phyloP scores from a whole-genome alignment of 2,329 filamentous ascomycete genomes.

The Parastagonospora nodorum region DNA sequence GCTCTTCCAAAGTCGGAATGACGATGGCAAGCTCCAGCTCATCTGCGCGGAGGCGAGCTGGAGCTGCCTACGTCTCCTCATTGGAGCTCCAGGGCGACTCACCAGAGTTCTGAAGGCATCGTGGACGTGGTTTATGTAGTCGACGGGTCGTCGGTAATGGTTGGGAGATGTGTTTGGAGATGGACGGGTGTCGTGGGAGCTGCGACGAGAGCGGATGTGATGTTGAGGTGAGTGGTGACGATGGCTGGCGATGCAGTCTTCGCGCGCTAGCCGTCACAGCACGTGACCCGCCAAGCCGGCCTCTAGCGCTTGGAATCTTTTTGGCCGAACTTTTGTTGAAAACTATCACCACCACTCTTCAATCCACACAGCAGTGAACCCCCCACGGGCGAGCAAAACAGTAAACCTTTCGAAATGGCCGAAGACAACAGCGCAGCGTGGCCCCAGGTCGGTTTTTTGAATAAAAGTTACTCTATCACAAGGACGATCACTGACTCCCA shows the following conservation, averaged over 20 bases:
- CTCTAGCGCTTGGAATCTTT: neutral
- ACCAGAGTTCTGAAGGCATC: slow-evolving; percentile 85
- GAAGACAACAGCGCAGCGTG: slow-evolving; percentile 41
- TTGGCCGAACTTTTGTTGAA: neutral
- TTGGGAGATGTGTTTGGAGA: slow-evolving; percentile 35
- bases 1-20: slow-evolving; percentile 14
- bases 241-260: slow-evolving; percentile 40
- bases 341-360: slow-evolving; percentile 17
- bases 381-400: slow-evolving; percentile 44
- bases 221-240: slow-evolving; percentile 42
- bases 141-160: slow-evolving; percentile 23
- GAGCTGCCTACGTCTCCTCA: slow-evolving; percentile 39
- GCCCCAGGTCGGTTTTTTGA: no score
- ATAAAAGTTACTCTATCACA: no score
- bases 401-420: slow-evolving; percentile 39
- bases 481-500: no score
- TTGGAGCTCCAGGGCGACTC: slow-evolving; percentile 54
- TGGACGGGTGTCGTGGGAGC: slow-evolving; percentile 34
- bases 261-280: slow-evolving; percentile 24
- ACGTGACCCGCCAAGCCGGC: slow-evolving; percentile 25
- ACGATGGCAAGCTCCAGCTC: slow-evolving; percentile 39
- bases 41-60: slow-evolving; percentile 41
- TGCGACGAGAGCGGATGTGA: slow-evolving; percentile 32
- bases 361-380: slow-evolving; percentile 1
- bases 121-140: slow-evolving; percentile 49